Percentiles rank a stretch among this genome's conserved stretches.
phyloP scores from a whole-genome alignment of 164 flowering plant genomes.

The Cinnamomum micranthum region DNA sequence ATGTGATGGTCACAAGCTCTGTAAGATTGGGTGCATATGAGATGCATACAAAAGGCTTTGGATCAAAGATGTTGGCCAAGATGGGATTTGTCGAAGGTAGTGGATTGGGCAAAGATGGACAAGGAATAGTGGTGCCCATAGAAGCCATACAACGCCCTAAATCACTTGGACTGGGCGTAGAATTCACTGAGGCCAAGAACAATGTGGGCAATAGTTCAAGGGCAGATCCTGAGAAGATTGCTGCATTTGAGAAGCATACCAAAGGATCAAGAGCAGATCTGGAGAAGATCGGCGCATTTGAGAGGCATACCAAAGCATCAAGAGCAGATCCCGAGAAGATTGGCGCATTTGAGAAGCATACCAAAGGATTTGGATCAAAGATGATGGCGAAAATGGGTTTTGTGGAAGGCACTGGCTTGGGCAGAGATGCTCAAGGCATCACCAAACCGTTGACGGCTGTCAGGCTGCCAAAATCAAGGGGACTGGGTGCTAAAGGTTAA shows the following conservation, averaged over 20 bases:
- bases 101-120: constrained; percentile 80
- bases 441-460: constrained; percentile 51
- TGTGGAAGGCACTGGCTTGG: constrained; percentile 70
- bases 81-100: constrained; percentile 82
- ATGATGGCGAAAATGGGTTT: constrained; percentile 90
- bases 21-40: constrained; percentile 62
- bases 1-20: constrained; percentile 19
- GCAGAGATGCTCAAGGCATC: constrained; percentile 69
- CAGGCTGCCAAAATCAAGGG: constrained; percentile 63
- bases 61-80: constrained; percentile 89
- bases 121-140: constrained; percentile 61
- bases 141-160: constrained; percentile 77
- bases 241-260: constrained; percentile 14
- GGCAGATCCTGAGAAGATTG: constrained; percentile 7
- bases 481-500: constrained; percentile 59
- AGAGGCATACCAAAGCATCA: constrained; percentile 51
- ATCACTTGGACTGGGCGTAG: constrained; percentile 76
- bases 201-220: constrained; percentile 5
- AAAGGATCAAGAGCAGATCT: constrained; percentile 48
- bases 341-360: constrained; percentile 62
- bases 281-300: constrained; percentile 8
- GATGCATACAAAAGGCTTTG: constrained; percentile 91
- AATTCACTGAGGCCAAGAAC: constrained; percentile 32
- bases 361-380: constrained; percentile 77
- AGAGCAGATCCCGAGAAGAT: constrained; percentile 25